These are phyloP conservation scores for Trichoderma asperelloides DNA, from an alignment of 495 filamentous ascomycete species.

Conservation along the genomic window DNA sequence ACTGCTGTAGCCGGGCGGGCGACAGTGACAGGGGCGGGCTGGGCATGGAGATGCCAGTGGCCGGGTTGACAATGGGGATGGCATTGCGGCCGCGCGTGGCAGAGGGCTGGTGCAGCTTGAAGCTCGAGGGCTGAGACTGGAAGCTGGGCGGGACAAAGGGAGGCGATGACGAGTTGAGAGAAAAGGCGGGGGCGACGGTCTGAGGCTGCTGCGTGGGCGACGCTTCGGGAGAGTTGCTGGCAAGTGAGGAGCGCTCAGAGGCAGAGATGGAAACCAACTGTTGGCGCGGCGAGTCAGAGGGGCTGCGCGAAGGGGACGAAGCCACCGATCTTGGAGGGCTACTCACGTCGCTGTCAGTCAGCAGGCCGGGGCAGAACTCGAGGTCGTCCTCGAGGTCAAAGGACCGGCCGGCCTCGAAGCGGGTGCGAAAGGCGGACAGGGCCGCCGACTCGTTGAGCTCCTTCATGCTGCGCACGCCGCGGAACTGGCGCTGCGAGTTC, in stretches of 20 bases:
- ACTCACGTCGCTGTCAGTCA: conserved; percentile 96
- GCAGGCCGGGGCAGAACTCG: conserved; percentile 87
- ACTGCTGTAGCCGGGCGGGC: conserved; percentile 70
- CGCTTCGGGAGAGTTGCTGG: conserved; percentile 87
- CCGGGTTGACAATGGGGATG: conserved; percentile 97
- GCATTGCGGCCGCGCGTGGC: conserved; percentile 86
- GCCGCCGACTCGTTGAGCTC: conserved; percentile 73
- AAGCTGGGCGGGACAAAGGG: conserved; percentile 54
- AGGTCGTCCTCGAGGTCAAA: conserved; percentile 97
- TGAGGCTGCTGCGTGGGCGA: conserved; percentile 65
- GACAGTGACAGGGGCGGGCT: conserved; percentile 90
- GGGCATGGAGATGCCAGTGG: conserved; percentile 75
- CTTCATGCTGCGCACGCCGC: conserved; percentile 74
- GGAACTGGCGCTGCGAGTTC: conserved; percentile 78
- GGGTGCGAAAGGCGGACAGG: conserved; percentile 65
- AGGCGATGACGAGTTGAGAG: conserved; percentile 67
- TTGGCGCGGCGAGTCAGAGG: conserved; percentile 10
- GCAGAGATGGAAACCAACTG: conserved; percentile 80
- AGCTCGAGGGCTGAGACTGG: conserved; percentile 41
- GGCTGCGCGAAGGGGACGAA: conserved; percentile 6
- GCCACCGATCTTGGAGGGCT: conserved; percentile 9
- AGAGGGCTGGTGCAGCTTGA: conserved; percentile 79
- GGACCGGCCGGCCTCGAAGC: conserved; percentile 85
- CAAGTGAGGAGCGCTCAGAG: conserved; percentile 89
- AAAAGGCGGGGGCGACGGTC: conserved; percentile 67